Evolutionary conservation across 1,139 yeast species (phyloP).

Genomic region (Scheffersomyces stambukii): DNA sequence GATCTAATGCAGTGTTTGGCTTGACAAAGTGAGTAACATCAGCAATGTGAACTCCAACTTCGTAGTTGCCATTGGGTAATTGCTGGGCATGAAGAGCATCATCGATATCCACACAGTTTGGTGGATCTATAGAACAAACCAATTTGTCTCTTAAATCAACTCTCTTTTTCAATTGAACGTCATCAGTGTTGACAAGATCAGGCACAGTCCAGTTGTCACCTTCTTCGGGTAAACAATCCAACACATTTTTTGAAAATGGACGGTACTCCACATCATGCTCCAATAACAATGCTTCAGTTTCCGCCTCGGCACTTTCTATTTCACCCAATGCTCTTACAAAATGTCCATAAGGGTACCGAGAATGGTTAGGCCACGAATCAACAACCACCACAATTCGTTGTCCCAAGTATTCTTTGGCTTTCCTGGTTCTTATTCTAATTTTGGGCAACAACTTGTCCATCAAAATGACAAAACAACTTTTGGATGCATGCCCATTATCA

Average conservation of each 20-base stretch:
- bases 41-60: slow-evolving; percentile 98
- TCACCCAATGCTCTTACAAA: slow-evolving; percentile 87
- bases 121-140: slow-evolving; percentile 97
- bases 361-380: slow-evolving; percentile 85
- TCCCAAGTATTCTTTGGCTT: slow-evolving; percentile 76
- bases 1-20: slow-evolving; percentile 87
- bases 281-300: slow-evolving; percentile 87
- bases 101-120: slow-evolving; percentile 97
- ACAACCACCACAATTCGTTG: slow-evolving; percentile 88
- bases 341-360: slow-evolving; percentile 92
- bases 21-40: slow-evolving; percentile 97
- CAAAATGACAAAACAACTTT: slow-evolving; percentile 77
- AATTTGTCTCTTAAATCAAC: slow-evolving; percentile 81
- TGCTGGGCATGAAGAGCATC: slow-evolving; percentile 89
- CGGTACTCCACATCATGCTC: slow-evolving; percentile 97
- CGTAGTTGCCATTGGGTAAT: slow-evolving; percentile 89
- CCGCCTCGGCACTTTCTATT: slow-evolving; percentile 90
- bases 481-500: slow-evolving; percentile 56
- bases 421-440: slow-evolving; percentile 80
- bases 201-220: slow-evolving; percentile 95
- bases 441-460: slow-evolving; percentile 90
- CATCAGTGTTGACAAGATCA: slow-evolving; percentile 51
- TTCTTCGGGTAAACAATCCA: slow-evolving; percentile 88
- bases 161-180: slow-evolving; percentile 61
- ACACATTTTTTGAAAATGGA: slow-evolving; percentile 89